phyloP scores from a whole-genome alignment of 139 green algal species.

The Chlamydomonas asymmetrica region DNA sequence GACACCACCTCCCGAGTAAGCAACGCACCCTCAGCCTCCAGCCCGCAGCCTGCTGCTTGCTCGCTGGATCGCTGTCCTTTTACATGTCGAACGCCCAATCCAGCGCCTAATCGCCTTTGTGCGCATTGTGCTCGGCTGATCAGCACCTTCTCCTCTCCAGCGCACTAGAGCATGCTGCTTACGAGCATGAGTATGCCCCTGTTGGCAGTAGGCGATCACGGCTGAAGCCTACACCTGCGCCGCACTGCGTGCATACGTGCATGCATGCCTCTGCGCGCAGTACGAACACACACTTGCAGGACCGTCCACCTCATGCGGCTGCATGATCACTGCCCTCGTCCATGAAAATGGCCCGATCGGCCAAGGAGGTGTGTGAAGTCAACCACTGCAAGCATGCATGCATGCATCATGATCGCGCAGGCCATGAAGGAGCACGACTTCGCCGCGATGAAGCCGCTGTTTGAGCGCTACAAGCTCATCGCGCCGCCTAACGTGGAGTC shows the following conservation, averaged over 20 bases:
- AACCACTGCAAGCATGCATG: not conserved
- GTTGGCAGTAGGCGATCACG: too few species aligned
- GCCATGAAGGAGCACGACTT: slow-evolving; percentile 1
- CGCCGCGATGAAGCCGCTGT: not conserved
- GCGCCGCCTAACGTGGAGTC: not conserved
- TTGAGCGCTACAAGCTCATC: slow-evolving; percentile 14
- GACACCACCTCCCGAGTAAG: not conserved
- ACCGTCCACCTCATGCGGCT: too few species aligned
- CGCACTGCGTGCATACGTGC: not conserved
- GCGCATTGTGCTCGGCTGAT: not conserved
- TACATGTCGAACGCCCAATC: not conserved
- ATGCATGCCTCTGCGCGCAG: not conserved
- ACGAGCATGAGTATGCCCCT: too few species aligned
- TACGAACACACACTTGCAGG: too few species aligned
- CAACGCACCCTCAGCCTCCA: not conserved
- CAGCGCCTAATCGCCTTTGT: not conserved
- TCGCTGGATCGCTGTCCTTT: not conserved
- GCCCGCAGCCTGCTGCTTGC: not conserved
- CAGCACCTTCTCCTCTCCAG: not conserved
- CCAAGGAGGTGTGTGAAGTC: too few species aligned
- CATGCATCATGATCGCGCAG: not conserved
- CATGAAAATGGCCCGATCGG: too few species aligned
- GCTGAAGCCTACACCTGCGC: too few species aligned
- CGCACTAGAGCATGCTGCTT: too few species aligned
- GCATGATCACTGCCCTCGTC: too few species aligned